Evolutionary conservation across 2,329 filamentous ascomycete genomes (phyloP).

Genomic region (Cercospora berteroae): DNA sequence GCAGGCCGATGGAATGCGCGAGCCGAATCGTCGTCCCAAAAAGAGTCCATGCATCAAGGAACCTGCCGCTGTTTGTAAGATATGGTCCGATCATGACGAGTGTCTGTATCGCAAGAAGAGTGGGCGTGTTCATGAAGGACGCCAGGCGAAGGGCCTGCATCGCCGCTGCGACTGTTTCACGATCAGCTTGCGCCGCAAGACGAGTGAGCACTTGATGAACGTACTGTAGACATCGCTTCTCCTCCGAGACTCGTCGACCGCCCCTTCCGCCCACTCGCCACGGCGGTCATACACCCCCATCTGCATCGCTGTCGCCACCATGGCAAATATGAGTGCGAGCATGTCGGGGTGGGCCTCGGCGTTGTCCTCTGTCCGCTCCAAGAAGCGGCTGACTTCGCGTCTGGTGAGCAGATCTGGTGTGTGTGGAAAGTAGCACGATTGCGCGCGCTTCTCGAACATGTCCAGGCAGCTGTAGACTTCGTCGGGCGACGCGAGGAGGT

Average conservation of each 20-base stretch:
- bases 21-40: conserved; percentile 51
- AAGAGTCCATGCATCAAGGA: conserved; percentile 51
- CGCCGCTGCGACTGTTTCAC: conserved; percentile 45
- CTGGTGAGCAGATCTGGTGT: conserved; percentile 45
- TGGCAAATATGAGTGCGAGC: conserved; percentile 50
- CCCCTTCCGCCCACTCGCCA: conserved; percentile 42
- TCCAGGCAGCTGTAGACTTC: conserved; percentile 43
- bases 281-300: conserved; percentile 46
- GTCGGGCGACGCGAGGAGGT: conserved; percentile 41
- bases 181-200: conserved; percentile 6
- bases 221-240: conserved; percentile 49
- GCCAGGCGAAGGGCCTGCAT: conserved; percentile 52
- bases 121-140: conserved; percentile 51
- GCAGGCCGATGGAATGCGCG: conserved; percentile 51
- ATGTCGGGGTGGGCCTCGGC: conserved; percentile 48
- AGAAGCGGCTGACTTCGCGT: conserved; percentile 47
- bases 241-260: conserved; percentile 38
- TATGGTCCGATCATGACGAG: conserved; percentile 52
- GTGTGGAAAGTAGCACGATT: conserved; percentile 48
- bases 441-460: conserved; percentile 45
- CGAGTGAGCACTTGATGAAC: conserved; percentile 23
- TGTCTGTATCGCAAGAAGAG: conserved; percentile 47
- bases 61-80: conserved; percentile 50
- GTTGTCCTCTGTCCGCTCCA: conserved; percentile 44
- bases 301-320: conserved; percentile 49